A percentile compares a stretch with the other conserved stretches of the same genome.
These are phyloP conservation scores for Malus orientalis DNA, from an alignment of 306 rosid genomes.

Conservation along the genomic window DNA sequence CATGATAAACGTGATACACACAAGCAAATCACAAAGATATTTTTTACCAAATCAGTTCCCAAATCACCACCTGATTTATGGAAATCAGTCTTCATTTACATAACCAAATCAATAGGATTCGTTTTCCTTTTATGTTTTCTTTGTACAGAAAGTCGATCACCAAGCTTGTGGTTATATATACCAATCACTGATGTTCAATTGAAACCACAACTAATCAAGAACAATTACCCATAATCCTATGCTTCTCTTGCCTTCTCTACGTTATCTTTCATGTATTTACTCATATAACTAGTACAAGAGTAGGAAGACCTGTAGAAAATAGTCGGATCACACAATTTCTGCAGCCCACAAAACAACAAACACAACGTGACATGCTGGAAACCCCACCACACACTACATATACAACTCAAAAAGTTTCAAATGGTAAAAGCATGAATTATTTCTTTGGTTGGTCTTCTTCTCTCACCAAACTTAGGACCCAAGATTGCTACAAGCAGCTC, in stretches of 20 bases:
- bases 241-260: too few relatives aligned
- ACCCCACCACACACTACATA: constrained; percentile 10
- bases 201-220: too few relatives aligned
- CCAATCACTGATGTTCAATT: too few relatives aligned
- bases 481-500: constrained; percentile 23
- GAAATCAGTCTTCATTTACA: not conserved
- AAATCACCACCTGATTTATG: not conserved
- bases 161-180: not conserved
- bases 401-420: constrained; percentile 13
- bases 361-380: not conserved
- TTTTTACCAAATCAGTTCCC: too few relatives aligned
- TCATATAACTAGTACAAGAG: not conserved
- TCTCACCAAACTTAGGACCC: constrained; percentile 44
- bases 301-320: not conserved
- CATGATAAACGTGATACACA: too few relatives aligned
- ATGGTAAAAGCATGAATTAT: not conserved
- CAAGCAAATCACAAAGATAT: too few relatives aligned
- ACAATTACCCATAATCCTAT: too few relatives aligned
- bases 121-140: not conserved
- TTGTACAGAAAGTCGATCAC: not conserved
- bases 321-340: not conserved
- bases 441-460: constrained; percentile 13
- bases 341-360: not conserved
- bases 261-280: not conserved
- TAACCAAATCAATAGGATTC: not conserved